Evolutionary conservation across 257 asterid species (phyloP).

Genomic region (Lithospermum erythrorhizon): DNA sequence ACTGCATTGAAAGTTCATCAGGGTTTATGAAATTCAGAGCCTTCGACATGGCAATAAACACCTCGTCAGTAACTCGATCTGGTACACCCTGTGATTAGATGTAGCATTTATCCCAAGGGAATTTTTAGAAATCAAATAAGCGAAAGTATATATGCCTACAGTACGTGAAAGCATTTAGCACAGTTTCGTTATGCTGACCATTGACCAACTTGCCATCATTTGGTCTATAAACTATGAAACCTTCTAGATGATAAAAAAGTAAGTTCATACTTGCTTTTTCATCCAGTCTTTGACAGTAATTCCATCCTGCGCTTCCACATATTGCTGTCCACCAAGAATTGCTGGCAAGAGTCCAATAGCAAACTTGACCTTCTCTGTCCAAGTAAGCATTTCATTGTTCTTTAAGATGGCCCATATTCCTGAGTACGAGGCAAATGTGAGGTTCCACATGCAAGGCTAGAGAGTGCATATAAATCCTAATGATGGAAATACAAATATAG

Average conservation of each 20-base stretch:
- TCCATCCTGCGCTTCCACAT: slow-evolving; percentile 96
- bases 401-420: slow-evolving; percentile 89
- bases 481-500: too few species aligned
- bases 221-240: too few species aligned
- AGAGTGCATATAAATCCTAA: too few species aligned
- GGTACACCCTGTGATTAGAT: slow-evolving; percentile 64
- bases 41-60: slow-evolving; percentile 98
- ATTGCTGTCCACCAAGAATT: slow-evolving; percentile 87
- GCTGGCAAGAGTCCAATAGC: slow-evolving; percentile 97
- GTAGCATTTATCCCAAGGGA: neutral
- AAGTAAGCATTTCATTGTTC: slow-evolving; percentile 96
- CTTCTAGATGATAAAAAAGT: slow-evolving; percentile 1
- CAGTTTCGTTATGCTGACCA: too few species aligned
- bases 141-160: neutral
- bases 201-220: too few species aligned
- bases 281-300: slow-evolving; percentile 91
- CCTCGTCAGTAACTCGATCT: slow-evolving; percentile 75
- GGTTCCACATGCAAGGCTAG: too few species aligned
- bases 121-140: neutral
- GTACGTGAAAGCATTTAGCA: too few species aligned
- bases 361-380: slow-evolving; percentile 93
- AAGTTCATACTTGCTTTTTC: slow-evolving; percentile 64
- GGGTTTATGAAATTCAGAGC: slow-evolving; percentile 97
- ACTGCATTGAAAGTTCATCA: slow-evolving; percentile 93
- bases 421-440: slow-evolving; percentile 11